Evolutionary conservation across 257 asterid species (phyloP).

Genomic region (Perilla frutescens): DNA sequence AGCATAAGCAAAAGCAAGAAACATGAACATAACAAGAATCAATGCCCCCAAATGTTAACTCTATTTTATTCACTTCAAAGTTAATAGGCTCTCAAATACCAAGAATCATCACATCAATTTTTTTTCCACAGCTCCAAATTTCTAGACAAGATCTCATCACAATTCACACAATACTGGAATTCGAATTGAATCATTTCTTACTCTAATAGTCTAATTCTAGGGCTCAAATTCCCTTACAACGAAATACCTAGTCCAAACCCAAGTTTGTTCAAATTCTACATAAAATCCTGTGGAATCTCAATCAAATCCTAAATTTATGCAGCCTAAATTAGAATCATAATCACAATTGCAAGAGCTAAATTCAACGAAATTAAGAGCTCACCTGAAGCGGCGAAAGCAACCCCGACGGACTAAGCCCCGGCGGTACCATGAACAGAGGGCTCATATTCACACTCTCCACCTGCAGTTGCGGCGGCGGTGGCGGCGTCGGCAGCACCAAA

Average conservation of each 20-base stretch:
- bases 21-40: background rate
- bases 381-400: constrained; percentile 91
- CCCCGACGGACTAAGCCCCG: constrained; percentile 73
- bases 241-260: background rate
- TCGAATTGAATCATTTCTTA: background rate
- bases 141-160: background rate
- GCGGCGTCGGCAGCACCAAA: constrained; percentile 49
- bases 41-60: background rate
- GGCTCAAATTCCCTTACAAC: constrained; percentile 1
- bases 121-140: background rate
- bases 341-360: constrained; percentile 4
- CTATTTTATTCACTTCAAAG: background rate
- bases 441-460: constrained; percentile 37
- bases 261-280: background rate
- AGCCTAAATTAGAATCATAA: background rate
- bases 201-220: background rate
- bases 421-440: constrained; percentile 65
- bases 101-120: background rate
- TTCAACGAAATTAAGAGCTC: constrained; percentile 6
- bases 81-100: background rate
- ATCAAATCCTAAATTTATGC: background rate
- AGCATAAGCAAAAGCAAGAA: constrained; percentile 19
- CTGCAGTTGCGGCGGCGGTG: constrained; percentile 46
- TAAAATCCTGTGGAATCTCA: background rate
- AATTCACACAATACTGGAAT: background rate